Evolutionary conservation across 371 early-diverging fungal genomes (phyloP).

Genomic region (Mucor racemosus): DNA sequence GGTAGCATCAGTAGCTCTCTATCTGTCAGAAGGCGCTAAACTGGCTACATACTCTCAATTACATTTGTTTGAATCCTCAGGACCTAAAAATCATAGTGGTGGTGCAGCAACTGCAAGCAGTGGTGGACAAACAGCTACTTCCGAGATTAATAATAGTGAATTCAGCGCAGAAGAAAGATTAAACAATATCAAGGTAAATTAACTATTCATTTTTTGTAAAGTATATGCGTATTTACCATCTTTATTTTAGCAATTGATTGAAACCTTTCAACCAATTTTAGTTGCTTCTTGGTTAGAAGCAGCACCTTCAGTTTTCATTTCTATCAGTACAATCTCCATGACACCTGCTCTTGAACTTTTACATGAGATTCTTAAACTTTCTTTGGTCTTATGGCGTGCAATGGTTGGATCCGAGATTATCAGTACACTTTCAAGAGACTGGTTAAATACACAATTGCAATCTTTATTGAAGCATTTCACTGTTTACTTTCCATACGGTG

Average conservation of each 20-base stretch:
- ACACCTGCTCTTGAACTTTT: conserved; percentile 57
- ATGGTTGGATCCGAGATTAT: conserved; percentile 43
- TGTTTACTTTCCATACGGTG: conserved; percentile 78
- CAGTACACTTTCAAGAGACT: conserved; percentile 25
- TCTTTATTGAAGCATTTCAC: conserved; percentile 66
- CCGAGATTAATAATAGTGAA: conserved; percentile 19
- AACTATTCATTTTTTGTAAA: not conserved
- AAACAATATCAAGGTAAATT: conserved; percentile 25
- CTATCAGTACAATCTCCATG: conserved; percentile 37
- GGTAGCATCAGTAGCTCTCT: conserved; percentile 23
- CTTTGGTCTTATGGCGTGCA: conserved; percentile 71
- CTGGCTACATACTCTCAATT: conserved; percentile 36
- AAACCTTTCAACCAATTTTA: conserved; percentile 66
- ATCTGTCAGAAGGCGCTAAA: conserved; percentile 20
- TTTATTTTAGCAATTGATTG: conserved; percentile 41
- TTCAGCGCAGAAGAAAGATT: conserved; percentile 34
- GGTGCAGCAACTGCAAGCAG: conserved; percentile 8
- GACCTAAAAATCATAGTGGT: conserved; percentile 16
- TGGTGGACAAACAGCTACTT: conserved; percentile 13
- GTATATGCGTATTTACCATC: not conserved
- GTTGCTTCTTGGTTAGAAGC: conserved; percentile 78
- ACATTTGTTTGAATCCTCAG: conserved; percentile 47
- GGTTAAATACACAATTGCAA: conserved; percentile 56
- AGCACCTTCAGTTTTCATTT: conserved; percentile 66
- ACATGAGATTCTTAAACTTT: conserved; percentile 56